These are phyloP conservation scores for Xylariales sp. DNA, from an alignment of 2,329 filamentous ascomycete genomes.

Conservation along the genomic window DNA sequence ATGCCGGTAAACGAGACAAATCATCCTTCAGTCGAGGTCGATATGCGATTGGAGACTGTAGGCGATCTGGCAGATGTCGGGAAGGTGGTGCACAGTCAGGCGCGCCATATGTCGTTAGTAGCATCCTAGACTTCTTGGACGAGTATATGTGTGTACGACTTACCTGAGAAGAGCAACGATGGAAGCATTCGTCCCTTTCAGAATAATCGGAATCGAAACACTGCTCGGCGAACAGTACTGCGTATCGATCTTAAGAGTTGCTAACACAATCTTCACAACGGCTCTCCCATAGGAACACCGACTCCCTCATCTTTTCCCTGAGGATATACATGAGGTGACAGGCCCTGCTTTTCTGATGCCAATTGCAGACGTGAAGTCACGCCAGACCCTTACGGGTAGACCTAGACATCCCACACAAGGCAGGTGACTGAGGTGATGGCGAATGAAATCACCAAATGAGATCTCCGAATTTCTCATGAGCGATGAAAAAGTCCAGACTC, in stretches of 20 bases:
- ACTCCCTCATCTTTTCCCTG: constrained; percentile 30
- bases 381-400: constrained; percentile 85
- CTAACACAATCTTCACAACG: constrained; percentile 90
- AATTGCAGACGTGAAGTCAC: constrained; percentile 75
- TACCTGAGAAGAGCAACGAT: constrained; percentile 30
- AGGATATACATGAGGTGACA: constrained; percentile 26
- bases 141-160: constrained; percentile 15
- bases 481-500: constrained; percentile 29
- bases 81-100: not conserved
- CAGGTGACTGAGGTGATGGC: constrained; percentile 42
- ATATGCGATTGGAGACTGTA: not conserved
- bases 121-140: constrained; percentile 20
- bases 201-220: constrained; percentile 91
- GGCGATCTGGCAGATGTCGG: not conserved
- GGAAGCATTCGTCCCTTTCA: constrained; percentile 71
- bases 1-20: too few relatives aligned
- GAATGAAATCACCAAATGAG: too few relatives aligned
- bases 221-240: constrained; percentile 38
- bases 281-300: constrained; percentile 75
- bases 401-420: constrained; percentile 38
- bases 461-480: constrained; percentile 99
- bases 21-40: too few relatives aligned
- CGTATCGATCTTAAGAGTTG: constrained; percentile 95
- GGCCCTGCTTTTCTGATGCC: constrained; percentile 89
- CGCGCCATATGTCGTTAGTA: constrained; percentile 24